These are phyloP conservation scores for Codiaeum variegatum DNA, from an alignment of 441 rosid genomes.

Conservation along the genomic window DNA sequence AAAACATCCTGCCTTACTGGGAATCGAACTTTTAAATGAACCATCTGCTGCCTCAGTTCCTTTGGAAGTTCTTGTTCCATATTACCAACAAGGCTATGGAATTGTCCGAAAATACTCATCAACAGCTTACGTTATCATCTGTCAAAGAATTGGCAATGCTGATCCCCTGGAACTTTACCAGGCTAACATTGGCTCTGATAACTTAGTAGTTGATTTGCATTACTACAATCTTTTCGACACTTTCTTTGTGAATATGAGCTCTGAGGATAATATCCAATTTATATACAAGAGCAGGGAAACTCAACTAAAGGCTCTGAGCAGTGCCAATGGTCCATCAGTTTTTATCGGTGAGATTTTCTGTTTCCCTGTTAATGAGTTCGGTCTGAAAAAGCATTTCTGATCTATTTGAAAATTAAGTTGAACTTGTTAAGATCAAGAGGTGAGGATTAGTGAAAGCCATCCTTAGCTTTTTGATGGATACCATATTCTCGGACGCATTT, in stretches of 20 bases:
- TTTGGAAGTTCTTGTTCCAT: slow-evolving; percentile 48
- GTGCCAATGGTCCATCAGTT: slow-evolving; percentile 52
- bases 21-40: slow-evolving; percentile 70
- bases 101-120: slow-evolving; percentile 51
- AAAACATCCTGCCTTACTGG: slow-evolving; percentile 55
- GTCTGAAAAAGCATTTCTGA: neutral
- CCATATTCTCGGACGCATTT: neutral
- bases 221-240: slow-evolving; percentile 71
- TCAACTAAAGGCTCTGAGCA: slow-evolving; percentile 50
- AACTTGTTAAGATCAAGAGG: neutral
- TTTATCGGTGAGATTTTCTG: slow-evolving; percentile 48
- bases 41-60: slow-evolving; percentile 57
- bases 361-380: neutral
- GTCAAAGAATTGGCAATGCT: slow-evolving; percentile 75
- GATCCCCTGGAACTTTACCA: slow-evolving; percentile 64
- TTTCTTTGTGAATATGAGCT: slow-evolving; percentile 51
- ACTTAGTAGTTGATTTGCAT: slow-evolving; percentile 67
- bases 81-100: slow-evolving; percentile 58
- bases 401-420: neutral
- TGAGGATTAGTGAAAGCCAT: neutral
- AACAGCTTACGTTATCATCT: slow-evolving; percentile 54
- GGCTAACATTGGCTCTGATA: slow-evolving; percentile 54
- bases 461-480: neutral
- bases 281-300: slow-evolving; percentile 52
- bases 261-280: slow-evolving; percentile 50